These are phyloP conservation scores for Setaria italica DNA, from an alignment of 202 grass and related monocot genomes.

Conservation along the genomic window DNA sequence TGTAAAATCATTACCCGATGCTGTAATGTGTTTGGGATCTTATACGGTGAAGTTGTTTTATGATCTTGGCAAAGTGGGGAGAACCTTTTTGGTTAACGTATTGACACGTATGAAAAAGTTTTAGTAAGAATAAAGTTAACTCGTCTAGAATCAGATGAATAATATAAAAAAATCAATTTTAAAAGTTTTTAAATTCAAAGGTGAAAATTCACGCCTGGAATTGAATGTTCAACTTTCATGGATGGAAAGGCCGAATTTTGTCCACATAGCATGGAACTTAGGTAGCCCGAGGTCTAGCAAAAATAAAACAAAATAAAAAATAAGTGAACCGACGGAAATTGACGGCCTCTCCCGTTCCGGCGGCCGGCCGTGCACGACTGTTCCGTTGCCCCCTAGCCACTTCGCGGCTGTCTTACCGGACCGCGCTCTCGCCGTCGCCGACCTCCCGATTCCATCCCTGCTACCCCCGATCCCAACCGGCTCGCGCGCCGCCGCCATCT, in stretches of 20 bases:
- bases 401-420: not conserved
- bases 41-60: not conserved
- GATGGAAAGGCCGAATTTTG: not conserved
- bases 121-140: no score
- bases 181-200: not conserved
- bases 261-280: not conserved
- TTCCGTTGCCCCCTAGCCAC: not conserved
- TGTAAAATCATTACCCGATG: not conserved
- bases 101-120: no score
- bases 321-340: not conserved
- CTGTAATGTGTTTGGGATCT: not conserved
- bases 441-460: not conserved
- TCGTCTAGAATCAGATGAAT: not conserved
- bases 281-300: not conserved
- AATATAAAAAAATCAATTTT: not conserved
- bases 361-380: not conserved
- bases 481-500: not conserved
- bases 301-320: not conserved
- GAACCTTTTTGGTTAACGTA: no score
- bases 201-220: not conserved
- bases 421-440: not conserved
- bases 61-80: not conserved
- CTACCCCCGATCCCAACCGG: not conserved
- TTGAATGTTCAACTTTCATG: not conserved
- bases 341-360: slow-evolving; percentile 14